Percentiles rank a stretch among this genome's conserved stretches.
phyloP scores from a whole-genome alignment of 2,329 filamentous ascomycete genomes.

The Onygena corvina region DNA sequence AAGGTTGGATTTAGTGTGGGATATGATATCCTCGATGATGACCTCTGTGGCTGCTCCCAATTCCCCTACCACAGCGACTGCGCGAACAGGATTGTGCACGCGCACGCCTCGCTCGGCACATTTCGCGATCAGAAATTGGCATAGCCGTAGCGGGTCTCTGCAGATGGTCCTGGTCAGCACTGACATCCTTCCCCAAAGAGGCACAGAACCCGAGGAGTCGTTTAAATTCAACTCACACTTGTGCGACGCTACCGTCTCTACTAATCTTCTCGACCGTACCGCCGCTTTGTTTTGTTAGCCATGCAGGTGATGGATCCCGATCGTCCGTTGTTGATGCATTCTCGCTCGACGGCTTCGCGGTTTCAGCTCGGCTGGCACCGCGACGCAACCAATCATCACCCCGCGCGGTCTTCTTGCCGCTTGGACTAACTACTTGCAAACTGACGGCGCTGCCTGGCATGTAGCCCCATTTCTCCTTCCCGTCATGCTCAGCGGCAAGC shows the following conservation, averaged over 20 bases:
- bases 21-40: slow-evolving; percentile 35
- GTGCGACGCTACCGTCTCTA: slow-evolving; percentile 48
- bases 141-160: slow-evolving; percentile 56
- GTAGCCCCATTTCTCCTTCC: slow-evolving; percentile 48
- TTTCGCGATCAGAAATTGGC: slow-evolving; percentile 50
- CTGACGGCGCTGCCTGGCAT: slow-evolving; percentile 48
- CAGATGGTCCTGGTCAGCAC: slow-evolving; percentile 5
- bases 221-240: slow-evolving; percentile 42
- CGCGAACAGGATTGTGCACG: slow-evolving; percentile 52
- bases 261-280: slow-evolving; percentile 51
- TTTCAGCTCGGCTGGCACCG: slow-evolving; percentile 51
- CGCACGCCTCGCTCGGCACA: slow-evolving; percentile 50
- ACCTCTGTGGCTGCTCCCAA: slow-evolving; percentile 42
- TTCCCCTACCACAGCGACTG: slow-evolving; percentile 43
- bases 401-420: slow-evolving; percentile 31
- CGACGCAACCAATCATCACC: slow-evolving; percentile 55
- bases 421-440: slow-evolving; percentile 32
- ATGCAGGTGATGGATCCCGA: slow-evolving; percentile 35
- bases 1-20: slow-evolving; percentile 28
- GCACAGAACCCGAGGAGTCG: neutral
- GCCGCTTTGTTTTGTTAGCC: slow-evolving; percentile 47
- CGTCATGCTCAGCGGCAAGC: slow-evolving; percentile 50
- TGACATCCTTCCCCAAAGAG: neutral
- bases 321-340: slow-evolving; percentile 21
- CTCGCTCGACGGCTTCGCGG: slow-evolving; percentile 32